Base-by-base conservation (phyloP, 805 yeast genomes). In the Candida patagonica region DNA sequence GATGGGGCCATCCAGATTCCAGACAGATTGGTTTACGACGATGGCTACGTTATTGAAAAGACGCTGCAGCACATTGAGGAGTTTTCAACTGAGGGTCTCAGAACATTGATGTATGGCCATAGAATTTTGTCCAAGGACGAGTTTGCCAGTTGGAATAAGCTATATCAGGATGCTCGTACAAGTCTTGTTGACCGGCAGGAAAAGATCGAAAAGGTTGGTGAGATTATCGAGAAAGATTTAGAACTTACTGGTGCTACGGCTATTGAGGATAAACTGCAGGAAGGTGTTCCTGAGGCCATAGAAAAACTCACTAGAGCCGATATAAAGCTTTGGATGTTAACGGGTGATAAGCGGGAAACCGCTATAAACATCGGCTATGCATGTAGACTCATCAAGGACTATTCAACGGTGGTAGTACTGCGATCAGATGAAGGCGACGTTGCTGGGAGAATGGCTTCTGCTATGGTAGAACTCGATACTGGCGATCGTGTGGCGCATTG, bases 321-420 rank as follows among this genome's bases (percentile, higher is more conserved):
- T 2, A 86, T 92, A 42, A 85, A 80, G 53, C 63, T 92, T 68
- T 92, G 99, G 99, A 92, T 92, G 96, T 66, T 92, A 35, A 92
- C 99, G 0, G 99, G 99, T 33, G 99, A 92, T 58, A 94, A 94
- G 56, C 69, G 96, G 43, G 99, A 92, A 60, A 92, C 99, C 0
- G 99, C 99, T 1, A 87, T 92, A 45, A 92, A 87, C 55, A 89
- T 92, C 60, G 98, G 97, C 1, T 84, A 88, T 54, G 83, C 98
- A 5, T 92, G 98, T 60, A 78, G 86, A 26, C 66, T 92, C 48
- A 89, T 92, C 53, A 83, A 89, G 53, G 98, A 92, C 54, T 92
- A 82, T 56, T 86, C 96, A 0, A 82, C 94, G 0, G 84, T 92
- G 10, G 78, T 89, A 10, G 62, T 87, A n/a, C 62, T 92, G 36